Evolutionary conservation across 495 filamentous ascomycete species (phyloP).

Genomic region (Xylaria curta): DNA sequence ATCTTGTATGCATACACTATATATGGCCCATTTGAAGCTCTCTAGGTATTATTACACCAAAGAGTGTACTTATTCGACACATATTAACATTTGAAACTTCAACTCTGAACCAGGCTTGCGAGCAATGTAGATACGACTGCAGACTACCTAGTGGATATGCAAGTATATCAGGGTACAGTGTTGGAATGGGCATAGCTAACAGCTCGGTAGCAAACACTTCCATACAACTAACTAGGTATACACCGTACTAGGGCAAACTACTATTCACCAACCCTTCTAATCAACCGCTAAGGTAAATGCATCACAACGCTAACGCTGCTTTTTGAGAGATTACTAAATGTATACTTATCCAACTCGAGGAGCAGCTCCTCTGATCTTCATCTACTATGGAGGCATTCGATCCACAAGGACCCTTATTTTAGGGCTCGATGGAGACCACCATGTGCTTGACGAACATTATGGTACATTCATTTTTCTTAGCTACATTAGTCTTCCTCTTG

Average conservation of each 20-base stretch:
- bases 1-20: not conserved
- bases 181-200: not conserved
- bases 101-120: not conserved
- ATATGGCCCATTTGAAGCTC: not conserved
- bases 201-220: not conserved
- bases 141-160: not conserved
- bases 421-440: not conserved
- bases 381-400: not conserved
- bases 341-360: not conserved
- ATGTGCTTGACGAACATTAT: not conserved
- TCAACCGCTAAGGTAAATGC: not conserved
- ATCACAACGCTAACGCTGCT: not conserved
- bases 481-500: not conserved
- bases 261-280: not conserved
- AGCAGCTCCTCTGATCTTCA: not conserved
- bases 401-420: conserved; percentile 18
- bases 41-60: not conserved
- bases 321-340: not conserved
- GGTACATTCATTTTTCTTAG: not conserved
- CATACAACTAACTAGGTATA: not conserved
- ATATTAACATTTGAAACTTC: not conserved
- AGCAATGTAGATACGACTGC: not conserved
- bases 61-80: not conserved
- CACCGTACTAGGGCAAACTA: not conserved
- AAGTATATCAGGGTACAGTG: not conserved